These are phyloP conservation scores for Kalaharituber pfeilii DNA, from an alignment of 2,329 filamentous ascomycete genomes.

Conservation along the genomic window DNA sequence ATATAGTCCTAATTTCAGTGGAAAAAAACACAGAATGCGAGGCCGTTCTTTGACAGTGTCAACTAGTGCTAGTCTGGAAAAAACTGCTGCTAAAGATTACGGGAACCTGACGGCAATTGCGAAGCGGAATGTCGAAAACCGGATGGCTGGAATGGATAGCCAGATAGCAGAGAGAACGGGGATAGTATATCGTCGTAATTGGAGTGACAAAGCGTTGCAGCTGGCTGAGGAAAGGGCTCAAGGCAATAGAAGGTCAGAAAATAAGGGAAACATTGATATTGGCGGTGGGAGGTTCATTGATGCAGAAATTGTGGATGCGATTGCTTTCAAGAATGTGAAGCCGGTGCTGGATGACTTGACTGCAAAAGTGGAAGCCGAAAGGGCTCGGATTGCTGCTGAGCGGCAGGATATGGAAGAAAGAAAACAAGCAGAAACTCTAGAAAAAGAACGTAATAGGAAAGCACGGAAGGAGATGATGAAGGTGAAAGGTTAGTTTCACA, in stretches of 20 bases:
- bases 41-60: background rate
- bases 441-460: constrained; percentile 28
- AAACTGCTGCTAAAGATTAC: constrained; percentile 45
- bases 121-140: constrained; percentile 67
- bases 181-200: constrained; percentile 53
- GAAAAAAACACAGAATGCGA: background rate
- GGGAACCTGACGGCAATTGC: constrained; percentile 59
- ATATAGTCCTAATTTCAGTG: background rate
- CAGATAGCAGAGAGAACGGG: constrained; percentile 62
- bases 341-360: constrained; percentile 74
- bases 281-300: constrained; percentile 70
- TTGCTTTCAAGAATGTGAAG: constrained; percentile 60
- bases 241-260: constrained; percentile 28
- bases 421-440: constrained; percentile 26
- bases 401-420: constrained; percentile 29
- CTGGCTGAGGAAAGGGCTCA: constrained; percentile 46
- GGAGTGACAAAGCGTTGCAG: constrained; percentile 59
- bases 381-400: constrained; percentile 46
- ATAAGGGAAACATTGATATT: constrained; percentile 43
- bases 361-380: constrained; percentile 55
- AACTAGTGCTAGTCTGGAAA: background rate
- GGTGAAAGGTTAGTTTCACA: constrained; percentile 30
- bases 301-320: constrained; percentile 57
- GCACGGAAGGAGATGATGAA: too few relatives aligned
- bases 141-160: constrained; percentile 65